phyloP scores from a whole-genome alignment of 1,284 basidiomycete species.

The Meira nashicola region DNA sequence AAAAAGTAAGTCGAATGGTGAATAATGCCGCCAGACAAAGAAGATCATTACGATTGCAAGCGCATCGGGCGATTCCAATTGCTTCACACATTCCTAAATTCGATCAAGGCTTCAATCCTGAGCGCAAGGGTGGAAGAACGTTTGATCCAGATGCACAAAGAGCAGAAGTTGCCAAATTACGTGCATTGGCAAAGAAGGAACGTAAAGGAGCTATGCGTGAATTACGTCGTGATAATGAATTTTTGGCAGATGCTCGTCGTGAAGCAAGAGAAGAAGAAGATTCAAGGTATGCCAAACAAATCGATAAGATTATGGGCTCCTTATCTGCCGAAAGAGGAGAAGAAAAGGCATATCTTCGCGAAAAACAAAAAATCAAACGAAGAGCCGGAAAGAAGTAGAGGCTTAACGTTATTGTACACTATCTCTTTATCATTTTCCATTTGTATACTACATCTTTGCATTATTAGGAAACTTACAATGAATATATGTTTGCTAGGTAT shows the following conservation, averaged over 20 bases:
- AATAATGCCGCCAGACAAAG: constrained; percentile 70
- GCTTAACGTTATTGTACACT: not conserved
- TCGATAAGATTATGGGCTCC: constrained; percentile 67
- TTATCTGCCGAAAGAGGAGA: constrained; percentile 88
- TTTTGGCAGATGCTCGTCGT: constrained; percentile 71
- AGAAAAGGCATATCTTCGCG: constrained; percentile 75
- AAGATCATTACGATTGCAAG: constrained; percentile 76
- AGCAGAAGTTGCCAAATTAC: constrained; percentile 79
- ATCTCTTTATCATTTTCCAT: not conserved
- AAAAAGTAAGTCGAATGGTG: constrained; percentile 59
- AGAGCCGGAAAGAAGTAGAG: constrained; percentile 1
- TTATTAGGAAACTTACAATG: too few species aligned
- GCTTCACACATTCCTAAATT: constrained; percentile 90
- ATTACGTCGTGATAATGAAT: constrained; percentile 86
- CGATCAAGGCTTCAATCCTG: constrained; percentile 74
- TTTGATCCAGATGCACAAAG: constrained; percentile 91
- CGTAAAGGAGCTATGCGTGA: constrained; percentile 94
- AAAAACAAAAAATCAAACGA: constrained; percentile 53
- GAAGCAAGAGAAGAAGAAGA: constrained; percentile 79
- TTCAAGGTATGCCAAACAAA: constrained; percentile 58
- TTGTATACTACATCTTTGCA: not conserved
- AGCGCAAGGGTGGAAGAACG: constrained; percentile 58
- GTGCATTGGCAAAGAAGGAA: constrained; percentile 88
- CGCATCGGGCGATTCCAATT: constrained; percentile 94
- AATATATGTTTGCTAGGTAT: too few species aligned